A percentile compares a stretch with the other conserved stretches of the same genome.
Evolutionary conservation across 768 basidiomycete genomes (phyloP).

Genomic region (Psilocybe azurescens): DNA sequence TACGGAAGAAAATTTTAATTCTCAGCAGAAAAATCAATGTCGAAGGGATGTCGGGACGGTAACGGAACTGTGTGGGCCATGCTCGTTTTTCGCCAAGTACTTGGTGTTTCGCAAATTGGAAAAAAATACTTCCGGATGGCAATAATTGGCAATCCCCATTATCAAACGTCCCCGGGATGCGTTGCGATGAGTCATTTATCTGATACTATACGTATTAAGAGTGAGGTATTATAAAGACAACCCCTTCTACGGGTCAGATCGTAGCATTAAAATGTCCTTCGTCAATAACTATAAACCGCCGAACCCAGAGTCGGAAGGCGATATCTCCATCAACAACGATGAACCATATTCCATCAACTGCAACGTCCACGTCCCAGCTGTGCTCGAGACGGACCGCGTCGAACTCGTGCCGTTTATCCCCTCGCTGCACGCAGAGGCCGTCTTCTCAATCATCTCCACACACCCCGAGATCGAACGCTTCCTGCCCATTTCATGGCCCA

Average conservation of each 20-base stretch:
- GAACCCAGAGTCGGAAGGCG: not conserved
- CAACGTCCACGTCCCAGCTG: slow-evolving; percentile 40
- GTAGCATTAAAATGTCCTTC: slow-evolving; percentile 14
- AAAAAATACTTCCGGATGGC: not conserved
- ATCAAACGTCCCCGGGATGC: not conserved
- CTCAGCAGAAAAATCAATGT: too few species aligned
- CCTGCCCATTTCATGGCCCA: slow-evolving; percentile 43
- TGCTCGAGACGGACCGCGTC: slow-evolving; percentile 44
- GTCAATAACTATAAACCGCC: slow-evolving; percentile 27
- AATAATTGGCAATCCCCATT: too few species aligned
- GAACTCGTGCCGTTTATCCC: slow-evolving; percentile 50
- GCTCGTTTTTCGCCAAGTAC: too few species aligned
- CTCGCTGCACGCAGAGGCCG: slow-evolving; percentile 33
- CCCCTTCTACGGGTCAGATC: not conserved
- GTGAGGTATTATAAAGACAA: not conserved
- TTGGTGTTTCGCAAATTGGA: not conserved
- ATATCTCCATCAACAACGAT: slow-evolving; percentile 6
- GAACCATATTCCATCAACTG: slow-evolving; percentile 44
- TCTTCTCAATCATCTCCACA: slow-evolving; percentile 23
- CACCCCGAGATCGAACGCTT: slow-evolving; percentile 40
- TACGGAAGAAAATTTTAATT: too few species aligned
- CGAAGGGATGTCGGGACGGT: too few species aligned
- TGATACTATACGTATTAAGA: not conserved
- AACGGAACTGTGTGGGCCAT: too few species aligned
- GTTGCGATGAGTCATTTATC: not conserved